phyloP scores from a whole-genome alignment of 2,329 filamentous ascomycete species.

The Xylaria sp. region DNA sequence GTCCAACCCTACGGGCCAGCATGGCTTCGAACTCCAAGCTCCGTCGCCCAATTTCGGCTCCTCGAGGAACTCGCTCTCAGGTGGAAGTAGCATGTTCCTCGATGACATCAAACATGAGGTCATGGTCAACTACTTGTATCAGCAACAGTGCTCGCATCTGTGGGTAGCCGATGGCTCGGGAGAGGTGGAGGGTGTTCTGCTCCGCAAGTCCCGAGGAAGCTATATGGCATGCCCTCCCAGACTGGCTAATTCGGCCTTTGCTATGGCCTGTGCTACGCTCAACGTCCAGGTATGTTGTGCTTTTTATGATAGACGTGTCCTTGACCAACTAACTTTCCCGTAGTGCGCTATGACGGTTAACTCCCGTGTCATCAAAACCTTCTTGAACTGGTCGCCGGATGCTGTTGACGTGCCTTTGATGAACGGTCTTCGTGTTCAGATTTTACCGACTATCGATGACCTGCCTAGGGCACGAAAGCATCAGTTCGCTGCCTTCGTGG shows the following conservation, averaged over 20 bases:
- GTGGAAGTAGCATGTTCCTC: slow-evolving; percentile 61
- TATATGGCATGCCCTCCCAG: slow-evolving; percentile 80
- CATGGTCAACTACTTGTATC: slow-evolving; percentile 85
- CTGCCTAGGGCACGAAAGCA: slow-evolving; percentile 77
- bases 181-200: slow-evolving; percentile 76
- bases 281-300: slow-evolving; percentile 71
- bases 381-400: slow-evolving; percentile 77
- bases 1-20: slow-evolving; percentile 47
- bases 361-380: slow-evolving; percentile 81
- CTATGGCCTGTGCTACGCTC: slow-evolving; percentile 71
- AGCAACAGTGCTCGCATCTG: slow-evolving; percentile 78
- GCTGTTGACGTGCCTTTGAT: slow-evolving; percentile 79
- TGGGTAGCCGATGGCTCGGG: slow-evolving; percentile 79
- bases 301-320: background rate
- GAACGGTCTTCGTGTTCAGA: slow-evolving; percentile 81
- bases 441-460: slow-evolving; percentile 77
- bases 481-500: slow-evolving; percentile 83
- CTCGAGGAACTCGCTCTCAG: slow-evolving; percentile 63
- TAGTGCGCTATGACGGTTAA: slow-evolving; percentile 85
- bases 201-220: slow-evolving; percentile 73
- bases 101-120: slow-evolving; percentile 84
- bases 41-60: slow-evolving; percentile 62
- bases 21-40: slow-evolving; percentile 62
- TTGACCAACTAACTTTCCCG: slow-evolving; percentile 10
- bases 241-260: slow-evolving; percentile 71